These are phyloP conservation scores for Kwoniella newhampshirensis DNA, from an alignment of 768 basidiomycete species.

Conservation along the genomic window DNA sequence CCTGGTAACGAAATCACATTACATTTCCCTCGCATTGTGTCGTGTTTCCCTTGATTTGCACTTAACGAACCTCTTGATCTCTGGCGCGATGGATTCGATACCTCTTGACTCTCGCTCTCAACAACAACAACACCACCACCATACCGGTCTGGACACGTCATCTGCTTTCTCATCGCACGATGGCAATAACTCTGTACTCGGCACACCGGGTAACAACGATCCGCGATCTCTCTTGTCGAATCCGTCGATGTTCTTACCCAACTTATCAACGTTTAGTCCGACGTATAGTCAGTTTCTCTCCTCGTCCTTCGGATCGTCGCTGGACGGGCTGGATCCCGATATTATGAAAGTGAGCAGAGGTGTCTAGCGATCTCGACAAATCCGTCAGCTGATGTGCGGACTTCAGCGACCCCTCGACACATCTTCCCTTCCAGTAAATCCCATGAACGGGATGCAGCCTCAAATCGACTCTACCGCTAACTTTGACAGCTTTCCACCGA, in stretches of 20 bases:
- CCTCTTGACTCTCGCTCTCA: constrained; percentile 1
- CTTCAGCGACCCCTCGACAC: constrained; percentile 38
- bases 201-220: constrained; percentile 13
- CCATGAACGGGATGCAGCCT: constrained; percentile 37
- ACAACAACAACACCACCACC: constrained; percentile 12
- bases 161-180: constrained; percentile 15
- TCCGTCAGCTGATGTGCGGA: neutral
- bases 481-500: constrained; percentile 28
- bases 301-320: constrained; percentile 19
- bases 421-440: constrained; percentile 37
- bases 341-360: constrained; percentile 44
- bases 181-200: constrained; percentile 2
- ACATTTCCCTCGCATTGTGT: neutral
- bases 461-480: constrained; percentile 26
- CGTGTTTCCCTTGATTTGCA: neutral
- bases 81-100: constrained; percentile 9
- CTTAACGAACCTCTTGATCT: neutral
- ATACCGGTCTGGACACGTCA: constrained; percentile 7
- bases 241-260: constrained; percentile 10
- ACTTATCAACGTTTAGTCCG: constrained; percentile 18
- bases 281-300: constrained; percentile 21
- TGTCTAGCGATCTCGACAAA: neutral
- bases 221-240: constrained; percentile 5
- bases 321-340: constrained; percentile 32
- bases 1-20: neutral